Conservation (phyloP, 2,329 filamentous ascomycete genomes). For the Fusarium clavum region DNA sequence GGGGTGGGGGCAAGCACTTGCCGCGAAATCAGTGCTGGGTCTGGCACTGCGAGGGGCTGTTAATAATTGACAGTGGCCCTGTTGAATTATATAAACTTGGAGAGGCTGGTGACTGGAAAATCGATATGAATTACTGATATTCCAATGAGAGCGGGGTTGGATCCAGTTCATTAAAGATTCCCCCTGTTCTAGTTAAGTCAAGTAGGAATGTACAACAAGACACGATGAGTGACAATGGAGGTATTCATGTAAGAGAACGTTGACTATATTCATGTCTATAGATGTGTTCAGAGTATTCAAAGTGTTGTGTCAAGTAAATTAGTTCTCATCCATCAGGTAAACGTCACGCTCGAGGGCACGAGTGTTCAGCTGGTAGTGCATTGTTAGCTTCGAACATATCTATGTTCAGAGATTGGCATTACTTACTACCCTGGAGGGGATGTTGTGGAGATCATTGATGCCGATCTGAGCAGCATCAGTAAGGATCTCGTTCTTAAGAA, state of each 20-base stretch:
- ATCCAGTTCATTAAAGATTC: background rate
- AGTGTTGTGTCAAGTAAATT: background rate
- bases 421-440: constrained; percentile 41
- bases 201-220: background rate
- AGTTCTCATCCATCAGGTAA: constrained; percentile 38
- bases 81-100: background rate
- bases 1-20: background rate
- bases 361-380: constrained; percentile 36
- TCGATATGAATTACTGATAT: background rate
- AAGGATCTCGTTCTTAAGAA: constrained; percentile 61
- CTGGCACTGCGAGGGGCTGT: background rate
- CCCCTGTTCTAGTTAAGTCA: background rate
- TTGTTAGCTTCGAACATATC: background rate
- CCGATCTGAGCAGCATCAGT: constrained; percentile 52
- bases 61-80: background rate
- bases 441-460: constrained; percentile 44
- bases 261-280: background rate
- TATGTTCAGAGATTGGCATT: accelerated
- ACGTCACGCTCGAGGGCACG: constrained; percentile 44
- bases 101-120: background rate
- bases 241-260: background rate
- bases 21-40: background rate
- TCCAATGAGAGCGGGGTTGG: background rate
- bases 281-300: background rate
- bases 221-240: background rate